Conservation (phyloP, 106 monocot species). For the Narthecium ossifragum region DNA sequence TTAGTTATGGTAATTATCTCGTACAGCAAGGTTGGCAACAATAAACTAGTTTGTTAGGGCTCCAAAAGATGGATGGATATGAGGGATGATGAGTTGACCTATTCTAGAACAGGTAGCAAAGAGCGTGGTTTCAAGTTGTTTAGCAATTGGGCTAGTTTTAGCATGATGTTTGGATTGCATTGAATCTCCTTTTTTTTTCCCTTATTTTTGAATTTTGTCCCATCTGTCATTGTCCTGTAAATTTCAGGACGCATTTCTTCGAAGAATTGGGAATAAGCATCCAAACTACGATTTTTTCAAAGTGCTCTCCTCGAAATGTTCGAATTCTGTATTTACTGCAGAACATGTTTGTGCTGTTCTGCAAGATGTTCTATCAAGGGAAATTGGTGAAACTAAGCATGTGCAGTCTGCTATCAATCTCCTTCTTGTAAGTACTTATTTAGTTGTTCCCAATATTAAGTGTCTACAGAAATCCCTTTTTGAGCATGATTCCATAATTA, state of each 20-base stretch:
- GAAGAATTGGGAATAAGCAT: slow-evolving; percentile 72
- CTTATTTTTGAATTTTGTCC: not conserved
- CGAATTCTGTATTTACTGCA: slow-evolving; percentile 58
- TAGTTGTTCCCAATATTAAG: too few relatives aligned
- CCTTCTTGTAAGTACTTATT: slow-evolving; percentile 49
- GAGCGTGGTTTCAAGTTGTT: too few relatives aligned
- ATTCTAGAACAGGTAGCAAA: too few relatives aligned
- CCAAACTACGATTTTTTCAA: slow-evolving; percentile 54
- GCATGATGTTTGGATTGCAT: slow-evolving; percentile 1
- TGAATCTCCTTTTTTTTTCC: not conserved
- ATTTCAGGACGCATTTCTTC: slow-evolving; percentile 64
- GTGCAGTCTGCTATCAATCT: slow-evolving; percentile 34
- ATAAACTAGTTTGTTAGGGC: too few relatives aligned
- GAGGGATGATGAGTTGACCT: too few relatives aligned
- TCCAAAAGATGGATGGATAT: too few relatives aligned
- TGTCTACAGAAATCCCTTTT: not conserved
- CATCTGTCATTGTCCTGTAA: too few relatives aligned
- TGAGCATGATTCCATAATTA: not conserved
- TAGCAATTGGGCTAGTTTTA: not conserved
- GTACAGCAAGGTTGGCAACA: too few relatives aligned
- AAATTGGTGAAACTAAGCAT: slow-evolving; percentile 17
- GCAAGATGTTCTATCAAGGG: slow-evolving; percentile 21
- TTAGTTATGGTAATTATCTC: too few relatives aligned
- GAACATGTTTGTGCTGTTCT: slow-evolving; percentile 54
- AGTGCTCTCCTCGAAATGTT: slow-evolving; percentile 59